Base-by-base conservation (phyloP, 2,329 filamentous ascomycete genomes). In the Fusarium tjaetaba region DNA sequence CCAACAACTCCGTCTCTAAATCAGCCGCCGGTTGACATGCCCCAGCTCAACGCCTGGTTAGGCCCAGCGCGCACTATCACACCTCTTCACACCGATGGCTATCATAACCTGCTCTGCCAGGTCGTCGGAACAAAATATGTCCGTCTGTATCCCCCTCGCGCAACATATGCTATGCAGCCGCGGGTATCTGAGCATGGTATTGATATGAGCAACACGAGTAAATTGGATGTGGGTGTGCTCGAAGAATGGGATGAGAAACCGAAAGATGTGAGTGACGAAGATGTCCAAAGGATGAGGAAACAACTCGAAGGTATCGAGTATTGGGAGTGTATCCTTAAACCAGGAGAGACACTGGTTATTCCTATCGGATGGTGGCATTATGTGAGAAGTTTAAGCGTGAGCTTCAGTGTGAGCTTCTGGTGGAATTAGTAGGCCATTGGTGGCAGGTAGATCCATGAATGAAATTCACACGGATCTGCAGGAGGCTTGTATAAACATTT, bases 361-460 rank as follows among this genome's bases (percentile, higher is more conserved):
- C 96, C 96, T 1, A 88, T 94, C 10, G 96, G 96, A 1, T 99
- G 96, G 96, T 99, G 96, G 96, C 96, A 99, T 85, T 98, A 98
- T 82, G 94, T 98, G 7, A 88, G 93, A 68, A 94, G 94, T 56
- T 80, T 98, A 78, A 94, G 90, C 64, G 90, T 94, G 26, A 97
- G 96, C 79, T 95, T 97, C 79, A 98, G 95, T 75, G 95, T 98
- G 18, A 98, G 95, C 79, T 98, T 98, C 79, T 99, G 96, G 96
- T 99, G 94, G 93, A 93, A 93, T 73, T 89, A 68, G 38, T 61
- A 34, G 26, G 18, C 42, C 49, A 24, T 48, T 41, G 24, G n/a
- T 41, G 20, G 16, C n/a, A 4, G 64, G 36, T 14, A 30, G 20
- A 28, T 28, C 16, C 24, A 46, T 20, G 43, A 14, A 14, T 56